Base-by-base conservation (phyloP, 306 rosid genomes). In the Quercus engelmannii region DNA sequence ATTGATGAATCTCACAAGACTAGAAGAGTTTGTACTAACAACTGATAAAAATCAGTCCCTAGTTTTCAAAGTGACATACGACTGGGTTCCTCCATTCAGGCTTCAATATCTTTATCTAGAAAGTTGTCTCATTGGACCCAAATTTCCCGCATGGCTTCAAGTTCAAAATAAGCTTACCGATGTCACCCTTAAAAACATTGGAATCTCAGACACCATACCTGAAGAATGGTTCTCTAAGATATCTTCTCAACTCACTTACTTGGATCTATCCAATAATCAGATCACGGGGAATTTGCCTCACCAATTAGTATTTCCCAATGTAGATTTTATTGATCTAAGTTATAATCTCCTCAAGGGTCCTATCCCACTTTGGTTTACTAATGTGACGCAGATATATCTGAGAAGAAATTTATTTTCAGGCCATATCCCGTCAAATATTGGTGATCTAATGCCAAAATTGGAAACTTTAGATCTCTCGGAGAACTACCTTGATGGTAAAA, bases 131-230 rank as follows among this genome's bases (percentile, higher is more conserved):
- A 1, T 54, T 20, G 74, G 81, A 15, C 85, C 85, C 1, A 25
- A 19, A 5, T 81, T 81, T 63, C 85, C 81, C 4, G 8, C 38
- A 5, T 81, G 78, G 81, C 85, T 81, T 20, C 72, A 69, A 17
- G 71, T 63, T 71, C 78, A 76, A 74, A 75, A 2, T 18, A 18
- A 71, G 15, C 23, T 81, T 1, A 2, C 3, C 12, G 2, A 0
- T 0, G 4, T 81, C 12, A 1, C 10, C 17, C 85, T 81, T 4
- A 38, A 35, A 1, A 38, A 76, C 30, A 78, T 59, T 26, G 17
- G 4, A 25, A 81, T 81, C 55, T 19, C 55, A 4, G 78, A 15
- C 2, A 15, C 74, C 12, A 62, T 81, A 19, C 81, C 74, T 1
- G 4, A 54, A 9, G 62, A 77, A 80, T 76, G 51, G 51, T 43